A percentile compares a stretch with the other conserved stretches of the same genome.
phyloP scores from a whole-genome alignment of 2,329 filamentous ascomycete species.

The Trichoderma lentiforme region DNA sequence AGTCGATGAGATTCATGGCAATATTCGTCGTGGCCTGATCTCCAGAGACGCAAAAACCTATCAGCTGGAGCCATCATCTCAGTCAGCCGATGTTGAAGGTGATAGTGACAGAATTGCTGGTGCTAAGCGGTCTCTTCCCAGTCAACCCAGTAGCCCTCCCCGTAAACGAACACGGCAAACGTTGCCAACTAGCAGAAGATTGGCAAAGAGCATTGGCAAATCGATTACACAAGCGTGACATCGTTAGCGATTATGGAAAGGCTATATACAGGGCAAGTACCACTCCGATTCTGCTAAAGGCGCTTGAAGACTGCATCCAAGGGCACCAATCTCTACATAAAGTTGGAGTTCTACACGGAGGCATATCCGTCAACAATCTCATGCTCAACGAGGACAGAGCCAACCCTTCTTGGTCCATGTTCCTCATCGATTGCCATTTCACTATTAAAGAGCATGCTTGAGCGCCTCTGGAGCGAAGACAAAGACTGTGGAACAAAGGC shows the following conservation, averaged over 20 bases:
- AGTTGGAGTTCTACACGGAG: not conserved
- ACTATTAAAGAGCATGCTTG: not conserved
- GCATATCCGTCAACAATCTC: not conserved
- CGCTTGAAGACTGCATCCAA: not conserved
- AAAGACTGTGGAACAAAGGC: slow-evolving; percentile 23
- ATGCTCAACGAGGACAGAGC: not conserved
- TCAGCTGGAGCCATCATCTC: not conserved
- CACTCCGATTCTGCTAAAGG: not conserved
- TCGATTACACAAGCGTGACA: not conserved
- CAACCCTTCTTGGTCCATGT: not conserved
- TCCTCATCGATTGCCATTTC: not conserved
- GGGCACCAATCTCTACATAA: not conserved
- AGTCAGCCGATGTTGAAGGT: not conserved
- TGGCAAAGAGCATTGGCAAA: not conserved
- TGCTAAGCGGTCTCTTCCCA: not conserved
- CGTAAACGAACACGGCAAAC: not conserved
- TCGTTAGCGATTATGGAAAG: not conserved
- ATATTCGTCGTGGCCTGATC: not conserved
- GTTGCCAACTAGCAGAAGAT: not conserved
- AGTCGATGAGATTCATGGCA: not conserved
- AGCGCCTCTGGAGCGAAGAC: not conserved
- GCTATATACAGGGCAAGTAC: not conserved
- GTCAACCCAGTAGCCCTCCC: not conserved
- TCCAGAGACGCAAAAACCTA: not conserved
- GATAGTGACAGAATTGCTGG: not conserved